Evolutionary conservation across 352 stramenopile species (phyloP).

Genomic region (Globisporangium nodosum): DNA sequence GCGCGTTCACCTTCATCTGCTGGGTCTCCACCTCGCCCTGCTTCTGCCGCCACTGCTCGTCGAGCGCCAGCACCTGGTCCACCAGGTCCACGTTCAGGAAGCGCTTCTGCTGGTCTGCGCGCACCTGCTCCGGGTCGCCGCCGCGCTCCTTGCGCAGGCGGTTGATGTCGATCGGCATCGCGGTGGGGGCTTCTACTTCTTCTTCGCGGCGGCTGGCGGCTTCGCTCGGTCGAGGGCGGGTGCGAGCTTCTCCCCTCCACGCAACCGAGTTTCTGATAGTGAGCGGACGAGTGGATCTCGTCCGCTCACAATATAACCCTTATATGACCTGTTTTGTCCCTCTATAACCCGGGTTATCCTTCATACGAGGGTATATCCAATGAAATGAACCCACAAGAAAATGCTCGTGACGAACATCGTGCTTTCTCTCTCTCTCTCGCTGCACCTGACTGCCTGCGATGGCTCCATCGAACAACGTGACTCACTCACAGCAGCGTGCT

Average conservation of each 20-base stretch:
- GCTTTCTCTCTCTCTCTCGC: not conserved
- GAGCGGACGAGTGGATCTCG: no score
- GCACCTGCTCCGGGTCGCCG: constrained; percentile 93
- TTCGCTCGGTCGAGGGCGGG: no score
- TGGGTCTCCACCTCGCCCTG: constrained; percentile 81
- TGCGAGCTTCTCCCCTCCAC: not conserved
- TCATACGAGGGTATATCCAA: no score
- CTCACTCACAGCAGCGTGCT: constrained; percentile 38
- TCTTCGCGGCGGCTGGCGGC: no score
- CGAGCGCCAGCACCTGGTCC: constrained; percentile 93
- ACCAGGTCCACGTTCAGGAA: constrained; percentile 93
- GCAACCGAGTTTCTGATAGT: no score
- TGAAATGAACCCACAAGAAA: not conserved
- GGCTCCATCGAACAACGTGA: not conserved
- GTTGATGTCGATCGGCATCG: constrained; percentile 99
- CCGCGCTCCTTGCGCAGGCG: constrained; percentile 93
- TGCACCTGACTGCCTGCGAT: not conserved
- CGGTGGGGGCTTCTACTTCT: not conserved
- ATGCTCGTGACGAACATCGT: not conserved
- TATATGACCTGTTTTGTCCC: not conserved
- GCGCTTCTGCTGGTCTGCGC: constrained; percentile 91
- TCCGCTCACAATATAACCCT: no score
- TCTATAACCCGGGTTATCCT: no score
- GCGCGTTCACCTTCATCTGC: constrained; percentile 83
- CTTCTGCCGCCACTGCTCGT: constrained; percentile 89